Evolutionary conservation across 2,329 filamentous ascomycete genomes (phyloP).

Genomic region (Trichoderma koningiopsis): DNA sequence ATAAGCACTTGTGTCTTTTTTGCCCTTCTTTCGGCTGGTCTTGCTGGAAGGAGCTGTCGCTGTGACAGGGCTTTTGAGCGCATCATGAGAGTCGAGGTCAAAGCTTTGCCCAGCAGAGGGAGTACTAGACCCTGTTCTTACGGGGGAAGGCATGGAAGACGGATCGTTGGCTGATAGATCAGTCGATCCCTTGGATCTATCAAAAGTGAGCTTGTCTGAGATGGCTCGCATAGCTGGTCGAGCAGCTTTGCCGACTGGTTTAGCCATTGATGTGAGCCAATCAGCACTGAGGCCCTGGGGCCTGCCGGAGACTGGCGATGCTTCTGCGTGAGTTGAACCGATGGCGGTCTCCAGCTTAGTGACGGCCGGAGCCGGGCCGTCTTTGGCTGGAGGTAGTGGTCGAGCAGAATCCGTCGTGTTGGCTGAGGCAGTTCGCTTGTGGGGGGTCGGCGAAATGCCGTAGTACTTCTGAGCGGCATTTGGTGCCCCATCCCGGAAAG

Average conservation of each 20-base stretch:
- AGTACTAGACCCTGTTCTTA: conserved; percentile 75
- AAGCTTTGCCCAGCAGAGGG: conserved; percentile 69
- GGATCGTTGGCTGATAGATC: conserved; percentile 57
- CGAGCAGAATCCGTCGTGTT: conserved; percentile 58
- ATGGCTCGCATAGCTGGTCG: conserved; percentile 77
- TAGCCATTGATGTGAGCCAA: conserved; percentile 60
- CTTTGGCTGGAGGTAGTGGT: conserved; percentile 55
- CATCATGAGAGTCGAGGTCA: conserved; percentile 74
- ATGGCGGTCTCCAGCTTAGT: conserved; percentile 59
- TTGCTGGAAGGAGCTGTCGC: conserved; percentile 51
- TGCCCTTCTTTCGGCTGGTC: conserved; percentile 68
- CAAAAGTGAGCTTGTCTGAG: conserved; percentile 71
- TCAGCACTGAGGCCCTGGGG: conserved; percentile 53
- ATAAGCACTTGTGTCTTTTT: conserved; percentile 95
- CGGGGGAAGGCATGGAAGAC: conserved; percentile 62
- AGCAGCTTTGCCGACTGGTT: conserved; percentile 52
- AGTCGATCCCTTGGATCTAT: conserved; percentile 55
- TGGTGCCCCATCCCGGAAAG: conserved; percentile 63
- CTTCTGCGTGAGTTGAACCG: conserved; percentile 42
- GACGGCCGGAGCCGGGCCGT: conserved; percentile 57
- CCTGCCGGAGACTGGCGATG: conserved; percentile 50
- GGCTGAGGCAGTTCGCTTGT: conserved; percentile 64
- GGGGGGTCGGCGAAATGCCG: conserved; percentile 50
- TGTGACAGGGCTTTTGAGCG: conserved; percentile 58
- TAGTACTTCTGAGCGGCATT: conserved; percentile 69